phyloP scores from a whole-genome alignment of 2,329 filamentous ascomycete species.

The Pestalotiopsis sp. region DNA sequence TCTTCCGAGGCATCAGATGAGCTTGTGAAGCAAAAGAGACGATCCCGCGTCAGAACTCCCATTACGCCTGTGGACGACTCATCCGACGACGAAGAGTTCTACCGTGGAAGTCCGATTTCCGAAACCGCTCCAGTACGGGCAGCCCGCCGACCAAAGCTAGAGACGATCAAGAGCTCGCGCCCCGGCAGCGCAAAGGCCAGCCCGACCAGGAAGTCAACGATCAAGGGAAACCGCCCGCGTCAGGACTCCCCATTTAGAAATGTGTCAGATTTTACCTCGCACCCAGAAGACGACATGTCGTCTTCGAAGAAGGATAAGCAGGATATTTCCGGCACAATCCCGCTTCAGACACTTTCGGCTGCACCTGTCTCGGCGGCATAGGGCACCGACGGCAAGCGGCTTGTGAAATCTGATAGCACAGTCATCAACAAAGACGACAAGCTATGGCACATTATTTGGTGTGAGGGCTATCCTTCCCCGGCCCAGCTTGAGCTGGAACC shows the following conservation, averaged over 20 bases:
- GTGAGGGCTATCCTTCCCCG: neutral
- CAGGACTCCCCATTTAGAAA: constrained; percentile 15
- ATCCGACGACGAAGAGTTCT: constrained; percentile 26
- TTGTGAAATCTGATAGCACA: neutral
- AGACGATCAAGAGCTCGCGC: constrained; percentile 27
- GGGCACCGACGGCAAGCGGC: neutral
- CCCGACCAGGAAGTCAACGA: neutral
- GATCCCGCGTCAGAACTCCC: constrained; percentile 16
- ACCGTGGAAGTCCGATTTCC: constrained; percentile 24
- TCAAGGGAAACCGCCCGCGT: neutral
- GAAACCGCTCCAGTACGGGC: constrained; percentile 23
- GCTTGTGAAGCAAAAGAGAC: constrained; percentile 19
- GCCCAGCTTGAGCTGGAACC: neutral
- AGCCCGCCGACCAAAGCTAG: constrained; percentile 25
- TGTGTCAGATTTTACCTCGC: constrained; percentile 2
- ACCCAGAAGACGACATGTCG: constrained; percentile 6
- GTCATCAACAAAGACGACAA: neutral
- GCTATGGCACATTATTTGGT: neutral
- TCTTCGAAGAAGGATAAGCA: neutral
- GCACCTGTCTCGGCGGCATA: neutral
- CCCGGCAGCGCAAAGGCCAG: constrained; percentile 14
- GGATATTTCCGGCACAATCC: neutral
- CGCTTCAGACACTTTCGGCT: neutral
- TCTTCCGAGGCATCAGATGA: constrained; percentile 26
- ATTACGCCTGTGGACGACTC: constrained; percentile 22